Percentiles rank a stretch among this genome's conserved stretches.
Conservation (phyloP, 148 eudicot species). For the Silene conica region DNA sequence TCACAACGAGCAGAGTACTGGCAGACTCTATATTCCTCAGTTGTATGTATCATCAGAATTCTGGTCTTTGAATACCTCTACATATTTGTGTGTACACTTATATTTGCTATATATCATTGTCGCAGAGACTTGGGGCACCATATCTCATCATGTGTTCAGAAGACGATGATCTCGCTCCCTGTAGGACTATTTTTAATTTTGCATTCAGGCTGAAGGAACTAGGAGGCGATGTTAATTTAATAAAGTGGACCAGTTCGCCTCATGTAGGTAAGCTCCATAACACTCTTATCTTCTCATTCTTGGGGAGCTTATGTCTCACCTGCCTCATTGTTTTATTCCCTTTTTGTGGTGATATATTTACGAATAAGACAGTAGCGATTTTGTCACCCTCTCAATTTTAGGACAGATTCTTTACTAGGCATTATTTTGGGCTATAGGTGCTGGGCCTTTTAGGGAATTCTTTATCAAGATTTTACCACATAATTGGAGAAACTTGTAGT, state of each 20-base stretch:
- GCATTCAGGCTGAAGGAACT: conserved; percentile 58
- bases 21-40: conserved; percentile 88
- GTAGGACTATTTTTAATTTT: conserved; percentile 58
- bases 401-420: not conserved
- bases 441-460: too few species aligned
- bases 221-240: conserved; percentile 74
- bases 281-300: not conserved
- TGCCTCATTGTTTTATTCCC: not conserved
- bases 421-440: not conserved
- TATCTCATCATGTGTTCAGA: conserved; percentile 88
- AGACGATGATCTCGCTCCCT: conserved; percentile 87
- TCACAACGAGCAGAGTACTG: conserved; percentile 90
- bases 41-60: conserved; percentile 46
- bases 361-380: not conserved
- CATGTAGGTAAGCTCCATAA: conserved; percentile 68
- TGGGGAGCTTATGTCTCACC: not conserved
- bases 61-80: conserved; percentile 2
- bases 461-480: too few species aligned
- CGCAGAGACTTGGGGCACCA: conserved; percentile 76
- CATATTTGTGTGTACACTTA: conserved; percentile 4
- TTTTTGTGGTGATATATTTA: not conserved
- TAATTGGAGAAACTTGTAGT: too few species aligned
- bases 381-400: not conserved
- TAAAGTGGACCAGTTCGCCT: conserved; percentile 83
- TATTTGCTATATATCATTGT: not conserved